phyloP scores from a whole-genome alignment of 495 filamentous ascomycete species.

The Hyaloscypha bicolor region DNA sequence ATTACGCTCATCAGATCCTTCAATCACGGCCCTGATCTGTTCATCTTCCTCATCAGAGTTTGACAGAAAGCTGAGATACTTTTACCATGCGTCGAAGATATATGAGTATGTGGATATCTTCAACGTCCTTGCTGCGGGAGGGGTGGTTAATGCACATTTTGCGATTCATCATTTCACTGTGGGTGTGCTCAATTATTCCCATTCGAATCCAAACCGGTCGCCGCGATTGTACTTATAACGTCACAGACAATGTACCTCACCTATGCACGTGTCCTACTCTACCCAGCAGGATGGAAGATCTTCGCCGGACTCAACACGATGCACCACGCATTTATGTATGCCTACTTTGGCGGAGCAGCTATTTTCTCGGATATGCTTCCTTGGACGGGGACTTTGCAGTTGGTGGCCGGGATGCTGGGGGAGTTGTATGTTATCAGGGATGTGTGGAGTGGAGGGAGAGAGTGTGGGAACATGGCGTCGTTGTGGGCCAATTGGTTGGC shows the following conservation, averaged over 20 bases:
- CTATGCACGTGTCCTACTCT: background rate
- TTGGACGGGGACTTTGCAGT: conserved; percentile 12
- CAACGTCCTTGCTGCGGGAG: conserved; percentile 19
- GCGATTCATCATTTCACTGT: conserved; percentile 17
- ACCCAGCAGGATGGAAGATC: conserved; percentile 13
- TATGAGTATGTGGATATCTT: conserved; percentile 21
- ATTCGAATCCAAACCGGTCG: too few species aligned
- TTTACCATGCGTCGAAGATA: conserved; percentile 10
- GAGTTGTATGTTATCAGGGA: conserved; percentile 6
- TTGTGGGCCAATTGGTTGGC: conserved; percentile 6
- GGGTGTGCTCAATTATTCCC: background rate
- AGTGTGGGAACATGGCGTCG: background rate
- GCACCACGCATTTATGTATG: conserved; percentile 17
- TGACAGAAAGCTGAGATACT: background rate
- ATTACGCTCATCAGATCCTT: background rate
- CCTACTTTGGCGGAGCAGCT: conserved; percentile 14
- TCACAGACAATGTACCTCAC: conserved; percentile 2
- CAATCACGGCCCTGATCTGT: conserved; percentile 3
- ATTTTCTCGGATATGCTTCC: conserved; percentile 10
- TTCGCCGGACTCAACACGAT: conserved; percentile 12
- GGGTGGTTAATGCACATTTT: conserved; percentile 14
- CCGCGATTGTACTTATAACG: background rate
- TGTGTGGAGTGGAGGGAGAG: background rate
- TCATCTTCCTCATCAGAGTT: background rate
- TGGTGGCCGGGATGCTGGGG: conserved; percentile 10